Base-by-base conservation (phyloP, 768 basidiomycete species). In the Tylopilus cervinicoccineus region DNA sequence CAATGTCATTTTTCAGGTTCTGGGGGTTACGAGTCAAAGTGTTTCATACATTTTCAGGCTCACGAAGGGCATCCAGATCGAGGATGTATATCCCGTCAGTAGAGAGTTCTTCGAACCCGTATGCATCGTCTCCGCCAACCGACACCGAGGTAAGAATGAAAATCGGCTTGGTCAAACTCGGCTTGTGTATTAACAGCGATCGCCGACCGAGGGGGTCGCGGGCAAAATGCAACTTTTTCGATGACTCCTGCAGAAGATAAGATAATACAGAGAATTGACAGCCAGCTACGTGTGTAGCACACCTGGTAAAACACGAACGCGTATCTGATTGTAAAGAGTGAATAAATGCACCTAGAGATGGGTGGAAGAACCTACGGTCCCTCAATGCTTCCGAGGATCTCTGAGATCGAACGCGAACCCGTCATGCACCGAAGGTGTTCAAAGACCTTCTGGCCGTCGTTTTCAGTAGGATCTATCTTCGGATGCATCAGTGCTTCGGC, bases 201-300 rank as follows among this genome's bases (percentile, higher is more conserved):
- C 93, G 78, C 31, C 92, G 78, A 7, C 92, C 92, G 3, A 93
- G 76, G 4, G 90, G 89, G 65, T 95, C 92, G 45, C 90, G 76
- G 14, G 76, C 86, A 59, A 86, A 92, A 67, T 80, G 88, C 9
- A 95, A 57, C 27, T 65, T 74, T 26, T 69, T 62, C 8, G 74
- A 69, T 38, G 53, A 34, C 43, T 62, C 66, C 83, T 84, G 54
- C 45, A 41, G 17, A 6, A n/a, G 22, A 17, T 51, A 24, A 55
- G 46, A 47, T 7, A 10, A 33, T 7, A 33, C 20, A 36, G 14
- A 36, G 14, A 16, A 27, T 14, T 19, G 46, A 41, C 23, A 24
- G 22, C 13, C 17, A 19, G 27, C 16, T 16, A 32, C n/a, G n/a
- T n/a, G n/a, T 33, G 31, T n/a, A 27, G 46, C 80, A 43, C 61